Evolutionary conservation across 805 yeast genomes (phyloP), one percentile per base, ranked within the genome.

Genomic region (Candida nonsorbophila): DNA sequence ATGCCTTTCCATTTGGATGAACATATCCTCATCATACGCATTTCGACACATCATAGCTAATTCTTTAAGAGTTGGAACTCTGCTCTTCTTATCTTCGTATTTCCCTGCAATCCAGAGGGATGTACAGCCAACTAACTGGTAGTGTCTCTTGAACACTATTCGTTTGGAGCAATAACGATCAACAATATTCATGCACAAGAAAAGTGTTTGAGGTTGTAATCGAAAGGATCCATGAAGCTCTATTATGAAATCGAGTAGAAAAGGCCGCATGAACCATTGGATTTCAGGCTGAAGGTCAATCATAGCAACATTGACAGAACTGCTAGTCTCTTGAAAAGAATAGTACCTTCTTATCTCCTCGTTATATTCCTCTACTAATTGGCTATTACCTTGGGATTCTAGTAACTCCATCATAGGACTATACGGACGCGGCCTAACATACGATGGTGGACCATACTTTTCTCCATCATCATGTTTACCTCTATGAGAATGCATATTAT

Each of bases 1-100:
- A 47, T 83, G 90, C 43, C 74, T 62, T 54, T 83, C 94, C 71
- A 65, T 65, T 43, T 65, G 71, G 16, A 63, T 51, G 35, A 65
- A 64, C 72, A 67, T 67, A 36, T 66, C 71, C 38, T 66, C 72
- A 34, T 74, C 79, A 42, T 73, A 74, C 11, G 76, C 77, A 42
- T 67, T 69, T 25, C 79, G 62, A 40, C 79, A 74, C 78, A 74
- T 72, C 32, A 67, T 51, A 7, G 71, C 55, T 38, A 74, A 53
- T 42, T 74, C 80, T 27, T 65, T 58, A 28, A 74, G 55, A 3
- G 76, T 71, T 14, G 80, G 80, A 4, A 74, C 77, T 32, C 79
- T 55, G 27, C 67, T 60, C 49, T 74, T 74, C 44, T 74, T 74
- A 44, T 74, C 80, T 46, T 74, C 80, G 47, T 73, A 74, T 45